Base-by-base conservation (phyloP, 495 filamentous ascomycete species). In the Jackrogersella multiformis region DNA sequence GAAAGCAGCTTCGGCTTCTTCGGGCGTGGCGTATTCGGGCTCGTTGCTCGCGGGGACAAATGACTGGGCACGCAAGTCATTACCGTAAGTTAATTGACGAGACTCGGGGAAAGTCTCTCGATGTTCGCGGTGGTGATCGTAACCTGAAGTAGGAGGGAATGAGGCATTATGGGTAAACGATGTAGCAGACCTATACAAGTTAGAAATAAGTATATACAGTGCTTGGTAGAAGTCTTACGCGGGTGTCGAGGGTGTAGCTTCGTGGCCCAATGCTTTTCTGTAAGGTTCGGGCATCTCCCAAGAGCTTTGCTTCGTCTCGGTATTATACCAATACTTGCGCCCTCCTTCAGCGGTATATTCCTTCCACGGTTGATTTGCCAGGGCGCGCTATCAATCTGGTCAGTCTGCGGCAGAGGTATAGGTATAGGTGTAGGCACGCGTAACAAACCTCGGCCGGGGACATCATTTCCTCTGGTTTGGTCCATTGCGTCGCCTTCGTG, bases 1-100 rank as follows among this genome's bases (percentile, higher is more conserved):
- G 71, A 97, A 99, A 3, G 96, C 95, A 23, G 89, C 90, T 74
- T 97, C 96, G 5, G 94, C 96, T 78, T 98, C 94, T 74, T 98
- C 94, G 46, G 88, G 83, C 1, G 90, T 91, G 20, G 86, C 82
- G 72, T 95, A 99, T 66, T 94, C 90, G 13, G 93, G 92, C 38
- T 96, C 92, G 71, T 86, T 86, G 70, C 82, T 87, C 4, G 86
- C 81, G 36, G 88, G 79, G 24, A 85, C 84, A 64, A 91, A 84
- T 35, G 86, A 77, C 68, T 88, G 82, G n/a, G 84, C 84, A 66
- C 86, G 87, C 35, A 81, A 77, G 54, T 87, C 86, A 76, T 87
- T 90, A 38, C 86, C 85, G 73, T 87, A 92, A 20, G 89, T 86
- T 71, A 87, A 81, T 69, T 89, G 89, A 63, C 90, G 86, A 46